Evolutionary conservation across 2,329 filamentous ascomycete species (phyloP), one percentile per base, ranked within the genome.

Genomic region (Aspergillus tamarii): DNA sequence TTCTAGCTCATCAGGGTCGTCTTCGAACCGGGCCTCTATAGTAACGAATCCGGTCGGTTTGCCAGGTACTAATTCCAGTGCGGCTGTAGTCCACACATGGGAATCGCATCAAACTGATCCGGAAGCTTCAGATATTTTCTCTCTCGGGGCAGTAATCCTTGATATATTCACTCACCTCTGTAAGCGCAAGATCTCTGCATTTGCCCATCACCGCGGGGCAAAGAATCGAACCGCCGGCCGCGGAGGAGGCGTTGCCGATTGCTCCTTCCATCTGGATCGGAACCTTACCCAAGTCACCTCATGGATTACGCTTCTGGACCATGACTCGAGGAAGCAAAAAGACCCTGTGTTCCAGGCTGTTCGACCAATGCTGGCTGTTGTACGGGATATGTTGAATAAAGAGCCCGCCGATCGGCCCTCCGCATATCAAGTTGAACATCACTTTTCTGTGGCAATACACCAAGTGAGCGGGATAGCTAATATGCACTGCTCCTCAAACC

Each of bases 141-240:
- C 85, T 30, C 79, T 89, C 0, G 87, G 82, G 4, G 87, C 86
- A 57, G 77, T 88, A 23, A 86, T 82, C 63, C 75, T 89, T 21
- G 86, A 89, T 66, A 84, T 89, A 46, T 69, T 89, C 21, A 88
- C 86, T 1, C 83, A 85, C 67, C 79, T 89, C 66, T 79, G 87
- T 67, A 85, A 86, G 67, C 83, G 84, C 70, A 86, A 84, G 61
- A 79, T 83, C 9, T 81, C 84, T 39, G 82, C 87, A 2, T 87
- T 88, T 64, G 67, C 80, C 41, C 84, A 85, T 60, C 85, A 88
- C 69, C 83, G 87, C 28, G 80, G 82, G 2, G 80, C 83, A 3
- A 84, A 84, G 59, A 84, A 85, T 62, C 81, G 83, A 36, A 80
- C 77, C 32, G 74, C 81, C 16, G 80, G 79, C 21, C 78, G 81